phyloP scores from a whole-genome alignment of 768 basidiomycete genomes.

The Podaxis rugospora region DNA sequence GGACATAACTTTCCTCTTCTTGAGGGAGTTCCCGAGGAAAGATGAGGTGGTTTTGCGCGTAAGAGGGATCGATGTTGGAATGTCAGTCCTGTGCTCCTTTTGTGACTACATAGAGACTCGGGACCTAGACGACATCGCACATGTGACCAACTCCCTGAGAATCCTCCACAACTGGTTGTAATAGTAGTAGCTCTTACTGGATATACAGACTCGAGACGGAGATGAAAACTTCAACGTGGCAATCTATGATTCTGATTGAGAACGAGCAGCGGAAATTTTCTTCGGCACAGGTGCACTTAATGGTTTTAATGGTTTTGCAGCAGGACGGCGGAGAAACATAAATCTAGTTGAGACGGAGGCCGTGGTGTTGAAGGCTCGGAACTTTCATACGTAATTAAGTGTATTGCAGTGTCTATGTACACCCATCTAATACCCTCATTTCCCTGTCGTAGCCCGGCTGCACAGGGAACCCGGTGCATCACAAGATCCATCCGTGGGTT shows the following conservation, averaged over 20 bases:
- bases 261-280: not conserved
- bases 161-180: not conserved
- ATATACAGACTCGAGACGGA: not conserved
- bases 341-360: not conserved
- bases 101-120: conserved; percentile 7
- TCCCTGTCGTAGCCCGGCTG: not conserved
- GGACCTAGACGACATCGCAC: conserved; percentile 27
- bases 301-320: not conserved
- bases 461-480: not conserved
- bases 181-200: not conserved
- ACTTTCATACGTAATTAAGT: not conserved
- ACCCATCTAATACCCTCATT: not conserved
- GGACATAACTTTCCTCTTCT: conserved; percentile 23
- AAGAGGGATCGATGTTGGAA: conserved; percentile 21
- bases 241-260: not conserved
- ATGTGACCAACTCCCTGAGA: conserved; percentile 3
- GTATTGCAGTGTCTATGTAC: not conserved
- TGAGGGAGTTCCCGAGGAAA: conserved; percentile 20
- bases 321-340: not conserved
- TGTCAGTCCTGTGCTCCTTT: conserved; percentile 20
- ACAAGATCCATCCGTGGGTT: not conserved
- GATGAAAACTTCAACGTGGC: not conserved
- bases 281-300: not conserved
- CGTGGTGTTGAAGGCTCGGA: not conserved
- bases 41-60: conserved; percentile 27